These are phyloP conservation scores for Pontederia paniculata DNA, from an alignment of 176 grass and related monocot species.

Conservation along the genomic window DNA sequence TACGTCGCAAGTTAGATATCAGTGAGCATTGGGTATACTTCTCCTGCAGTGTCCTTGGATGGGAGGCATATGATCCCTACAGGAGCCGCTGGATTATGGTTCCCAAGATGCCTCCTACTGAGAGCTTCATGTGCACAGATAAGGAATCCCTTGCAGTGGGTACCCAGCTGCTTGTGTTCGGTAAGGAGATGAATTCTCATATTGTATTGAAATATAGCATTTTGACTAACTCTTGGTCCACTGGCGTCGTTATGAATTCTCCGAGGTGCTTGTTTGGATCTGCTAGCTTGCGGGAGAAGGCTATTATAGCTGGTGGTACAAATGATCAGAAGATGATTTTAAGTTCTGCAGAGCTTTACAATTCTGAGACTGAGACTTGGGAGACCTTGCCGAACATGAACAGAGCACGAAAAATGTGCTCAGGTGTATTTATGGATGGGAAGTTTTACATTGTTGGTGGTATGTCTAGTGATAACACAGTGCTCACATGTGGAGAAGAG, in stretches of 20 bases:
- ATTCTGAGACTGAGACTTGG: constrained; percentile 10
- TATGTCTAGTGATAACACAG: constrained; percentile 3
- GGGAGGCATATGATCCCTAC: constrained; percentile 18
- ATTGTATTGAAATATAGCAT: constrained; percentile 16
- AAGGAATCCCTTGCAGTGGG: constrained; percentile 19
- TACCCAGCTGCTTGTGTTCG: constrained; percentile 14
- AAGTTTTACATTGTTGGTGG: constrained; percentile 15
- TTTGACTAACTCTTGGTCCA: constrained; percentile 17
- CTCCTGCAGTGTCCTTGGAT: constrained; percentile 16
- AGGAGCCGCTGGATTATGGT: constrained; percentile 10
- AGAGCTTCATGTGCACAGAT: constrained; percentile 19
- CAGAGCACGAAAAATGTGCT: constrained; percentile 12
- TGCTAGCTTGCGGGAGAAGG: constrained; percentile 14
- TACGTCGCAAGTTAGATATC: constrained; percentile 7
- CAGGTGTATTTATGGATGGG: constrained; percentile 15
- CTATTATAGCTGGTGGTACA: constrained; percentile 13
- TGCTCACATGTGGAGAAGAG: constrained; percentile 12
- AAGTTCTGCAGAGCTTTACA: constrained; percentile 18
- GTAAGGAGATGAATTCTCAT: constrained; percentile 13
- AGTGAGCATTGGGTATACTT: constrained; percentile 19
- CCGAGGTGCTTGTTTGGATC: constrained; percentile 21
- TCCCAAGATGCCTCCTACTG: constrained; percentile 16
- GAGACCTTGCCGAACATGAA: constrained; percentile 15
- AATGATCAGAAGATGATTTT: constrained; percentile 1
- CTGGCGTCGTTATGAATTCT: constrained; percentile 17